Percentiles rank a stretch among this genome's conserved stretches.
These are phyloP conservation scores for Camellia japonica DNA, from an alignment of 148 eudicot species.

Conservation along the genomic window DNA sequence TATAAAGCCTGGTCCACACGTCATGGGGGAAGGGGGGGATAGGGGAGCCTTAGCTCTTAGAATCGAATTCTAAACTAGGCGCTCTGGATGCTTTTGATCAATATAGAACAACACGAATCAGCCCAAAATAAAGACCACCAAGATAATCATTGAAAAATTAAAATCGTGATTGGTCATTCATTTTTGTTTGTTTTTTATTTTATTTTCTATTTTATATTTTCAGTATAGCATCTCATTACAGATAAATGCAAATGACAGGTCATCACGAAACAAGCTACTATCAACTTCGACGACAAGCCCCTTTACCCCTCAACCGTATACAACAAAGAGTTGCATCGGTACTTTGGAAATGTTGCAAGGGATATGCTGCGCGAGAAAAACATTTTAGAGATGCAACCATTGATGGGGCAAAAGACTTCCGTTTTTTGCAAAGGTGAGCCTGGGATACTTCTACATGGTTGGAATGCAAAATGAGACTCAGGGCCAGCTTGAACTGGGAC, in stretches of 20 bases:
- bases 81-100: no score
- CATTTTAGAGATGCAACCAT: conserved; percentile 41
- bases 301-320: conserved; percentile 57
- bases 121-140: no score
- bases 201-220: background rate
- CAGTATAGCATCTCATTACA: background rate
- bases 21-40: no score
- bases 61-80: no score
- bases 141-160: no score
- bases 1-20: no score
- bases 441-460: conserved; percentile 54
- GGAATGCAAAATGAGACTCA: conserved; percentile 56
- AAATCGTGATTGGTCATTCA: background rate
- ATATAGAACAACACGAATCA: no score
- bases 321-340: conserved; percentile 42
- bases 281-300: conserved; percentile 38
- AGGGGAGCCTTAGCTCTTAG: no score
- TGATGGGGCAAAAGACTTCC: conserved; percentile 75
- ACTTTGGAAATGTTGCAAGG: conserved; percentile 42
- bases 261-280: conserved; percentile 56
- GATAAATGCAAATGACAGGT: conserved; percentile 40
- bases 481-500: conserved; percentile 36
- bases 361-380: conserved; percentile 52
- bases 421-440: conserved; percentile 57
- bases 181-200: background rate